Base-by-base conservation (phyloP, 2,329 filamentous ascomycete genomes). In the Colletotrichum tabaci region DNA sequence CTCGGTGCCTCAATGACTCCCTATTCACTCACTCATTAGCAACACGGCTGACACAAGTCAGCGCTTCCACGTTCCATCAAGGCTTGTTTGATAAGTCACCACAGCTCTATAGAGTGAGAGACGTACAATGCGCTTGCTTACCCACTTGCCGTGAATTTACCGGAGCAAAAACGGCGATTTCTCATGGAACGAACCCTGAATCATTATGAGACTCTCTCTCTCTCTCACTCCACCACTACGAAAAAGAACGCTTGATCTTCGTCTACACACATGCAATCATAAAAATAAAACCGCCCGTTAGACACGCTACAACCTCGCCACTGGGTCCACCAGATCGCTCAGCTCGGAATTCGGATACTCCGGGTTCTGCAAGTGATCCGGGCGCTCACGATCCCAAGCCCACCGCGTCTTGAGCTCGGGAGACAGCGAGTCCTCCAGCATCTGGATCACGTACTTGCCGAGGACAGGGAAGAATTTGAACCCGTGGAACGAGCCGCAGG, bases 381-480 rank as follows among this genome's bases (percentile, higher is more conserved):
- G 88, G 26, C 88, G 80, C 76, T 89, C 86, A 15, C 90, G 84
- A 77, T 92, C 89, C 88, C 88, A 90, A 5, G 87, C 86, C 88
- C 88, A 90, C 74, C 84, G 85, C 61, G 79, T 75, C 58, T 76
- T 75, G 69, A 89, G 75, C 63, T 85, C 84, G 0, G 82, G 74
- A 8, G 81, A 78, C 21, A 90, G 77, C 16, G 79, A 73, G 15
- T 79, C 86, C 74, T 85, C 86, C 9, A 84, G 79, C 90, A 87
- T 87, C 75, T 89, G 85, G n/a, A 85, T 77, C 38, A 91, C 84
- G 74, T 92, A 92, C 74, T 87, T 88, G 5, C 91, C 90, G 35
- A 92, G 86, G 3, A 88, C 86, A 0, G 91, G 91, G 68, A 93
- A 85, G 79, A 93, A 92, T 79, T 93, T 92, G 84, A 86, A 92